Conservation (phyloP, 2,329 filamentous ascomycete species). For the Cercospora beticola region DNA sequence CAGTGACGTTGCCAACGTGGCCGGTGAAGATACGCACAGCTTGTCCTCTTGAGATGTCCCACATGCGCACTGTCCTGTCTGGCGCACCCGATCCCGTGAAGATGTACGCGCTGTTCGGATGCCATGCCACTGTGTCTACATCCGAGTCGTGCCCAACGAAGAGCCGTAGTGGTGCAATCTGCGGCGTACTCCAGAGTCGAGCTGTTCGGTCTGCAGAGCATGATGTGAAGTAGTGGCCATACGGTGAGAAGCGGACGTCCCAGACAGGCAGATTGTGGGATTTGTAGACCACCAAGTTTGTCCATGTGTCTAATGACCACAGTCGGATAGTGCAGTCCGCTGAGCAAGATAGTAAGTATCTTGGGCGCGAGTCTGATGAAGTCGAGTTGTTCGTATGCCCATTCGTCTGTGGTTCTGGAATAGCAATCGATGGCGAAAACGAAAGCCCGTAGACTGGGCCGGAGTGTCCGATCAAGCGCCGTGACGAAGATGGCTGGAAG, state of each 20-base stretch:
- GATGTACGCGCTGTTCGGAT: conserved; percentile 88
- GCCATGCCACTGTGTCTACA: conserved; percentile 89
- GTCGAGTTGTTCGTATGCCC: conserved; percentile 40
- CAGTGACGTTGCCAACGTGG: conserved; percentile 82
- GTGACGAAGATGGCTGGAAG: conserved; percentile 64
- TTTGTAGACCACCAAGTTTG: conserved; percentile 91
- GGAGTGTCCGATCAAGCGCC: conserved; percentile 79
- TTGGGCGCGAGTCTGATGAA: conserved; percentile 57
- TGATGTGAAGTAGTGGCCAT: conserved; percentile 91
- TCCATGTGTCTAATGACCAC: conserved; percentile 90
- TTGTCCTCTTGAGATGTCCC: conserved; percentile 83
- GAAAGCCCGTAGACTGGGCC: conserved; percentile 85
- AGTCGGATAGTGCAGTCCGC: conserved; percentile 85
- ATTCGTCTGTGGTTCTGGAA: conserved; percentile 37
- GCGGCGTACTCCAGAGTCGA: conserved; percentile 87
- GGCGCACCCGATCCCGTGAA: conserved; percentile 77
- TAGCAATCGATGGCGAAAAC: conserved; percentile 71
- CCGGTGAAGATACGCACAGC: conserved; percentile 91
- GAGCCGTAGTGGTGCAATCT: conserved; percentile 82
- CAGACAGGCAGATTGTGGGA: conserved; percentile 88
- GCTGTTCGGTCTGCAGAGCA: conserved; percentile 87
- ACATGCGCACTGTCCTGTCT: conserved; percentile 96
- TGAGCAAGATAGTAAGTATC: conserved; percentile 81
- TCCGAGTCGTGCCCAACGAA: conserved; percentile 91
- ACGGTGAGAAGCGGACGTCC: conserved; percentile 85